Conservation (phyloP, 2,329 filamentous ascomycete species). For the Colletotrichum scovillei region DNA sequence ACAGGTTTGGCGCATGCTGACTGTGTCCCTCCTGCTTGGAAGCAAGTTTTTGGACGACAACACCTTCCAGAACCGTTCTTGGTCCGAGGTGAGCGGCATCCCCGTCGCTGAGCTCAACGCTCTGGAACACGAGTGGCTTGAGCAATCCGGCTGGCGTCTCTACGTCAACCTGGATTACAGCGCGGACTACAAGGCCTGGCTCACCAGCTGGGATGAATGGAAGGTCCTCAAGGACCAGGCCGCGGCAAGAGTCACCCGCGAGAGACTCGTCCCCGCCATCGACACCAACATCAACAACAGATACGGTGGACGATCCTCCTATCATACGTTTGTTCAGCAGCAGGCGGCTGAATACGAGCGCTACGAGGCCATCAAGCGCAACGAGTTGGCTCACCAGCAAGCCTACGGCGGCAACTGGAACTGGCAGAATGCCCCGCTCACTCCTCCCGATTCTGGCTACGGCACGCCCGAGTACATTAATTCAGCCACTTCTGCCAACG, state of each 20-base stretch:
- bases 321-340: slow-evolving; percentile 63
- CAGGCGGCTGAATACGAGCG: slow-evolving; percentile 66
- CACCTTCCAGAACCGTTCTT: slow-evolving; percentile 96
- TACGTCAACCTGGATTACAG: slow-evolving; percentile 86
- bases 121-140: slow-evolving; percentile 89
- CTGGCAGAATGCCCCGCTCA: slow-evolving; percentile 57
- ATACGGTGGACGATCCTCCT: slow-evolving; percentile 50
- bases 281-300: slow-evolving; percentile 41
- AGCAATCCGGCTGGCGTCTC: slow-evolving; percentile 83
- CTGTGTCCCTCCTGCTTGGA: slow-evolving; percentile 84
- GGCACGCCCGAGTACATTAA: slow-evolving; percentile 69
- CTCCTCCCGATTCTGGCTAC: slow-evolving; percentile 71
- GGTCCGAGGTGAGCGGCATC: slow-evolving; percentile 95
- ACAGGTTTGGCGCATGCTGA: slow-evolving; percentile 88
- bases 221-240: slow-evolving; percentile 64
- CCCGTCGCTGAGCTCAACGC: slow-evolving; percentile 84
- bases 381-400: slow-evolving; percentile 45
- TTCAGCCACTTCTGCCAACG: slow-evolving; percentile 65
- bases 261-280: slow-evolving; percentile 57
- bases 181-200: slow-evolving; percentile 75
- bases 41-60: slow-evolving; percentile 98
- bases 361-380: slow-evolving; percentile 57
- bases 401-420: slow-evolving; percentile 51
- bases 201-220: slow-evolving; percentile 71
- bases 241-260: slow-evolving; percentile 50